Evolutionary conservation across 371 early-diverging fungal species (phyloP), one percentile per base, ranked within the genome.

Genomic region (Rhizopus sp.): DNA sequence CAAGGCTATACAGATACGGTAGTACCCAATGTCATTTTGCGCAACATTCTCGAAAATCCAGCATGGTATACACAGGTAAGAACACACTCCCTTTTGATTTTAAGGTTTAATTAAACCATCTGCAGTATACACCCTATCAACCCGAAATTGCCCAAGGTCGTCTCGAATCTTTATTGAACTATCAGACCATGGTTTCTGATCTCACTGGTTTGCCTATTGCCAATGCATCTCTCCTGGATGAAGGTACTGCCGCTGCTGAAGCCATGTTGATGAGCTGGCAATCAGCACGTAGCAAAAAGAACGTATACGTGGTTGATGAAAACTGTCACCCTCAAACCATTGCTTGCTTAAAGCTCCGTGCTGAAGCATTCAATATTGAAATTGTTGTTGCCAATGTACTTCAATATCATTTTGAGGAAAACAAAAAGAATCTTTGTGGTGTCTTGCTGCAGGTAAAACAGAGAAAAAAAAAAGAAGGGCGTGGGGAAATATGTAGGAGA

Each of bases 91-190:
- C 12, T 46, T 46, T 23, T 46, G 2, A 29, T 50, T 50, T 50
- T 50, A 33, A 34, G 35, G 32, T 50, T 50, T 33, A n/a, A 41
- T 8, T 37, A 35, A 52, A 52, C 13, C 30, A 32, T 23, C 41
- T 32, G n/a, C 81, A 94, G 88, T 98, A 98, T 78, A 96, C 97
- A 9, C 98, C 98, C 39, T 98, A 98, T 79, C 97, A 98, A 80
- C 93, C 98, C 17, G 98, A 98, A 78, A 97, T 97, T 62, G 84
- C 97, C 45, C 98, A 98, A 80, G 98, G 98, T 50, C 90, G 98
- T 55, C 82, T 98, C 23, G 97, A 98, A 73, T 93, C 95, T 16
- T 86, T 98, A 53, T 73, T 98, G 60, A 97, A 97, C 80, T 98
- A 83, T 81, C 97, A 98, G 75, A 97, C 97, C 7, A 89, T 97